A percentile compares a stretch with the other conserved stretches of the same genome.
Evolutionary conservation across 2,329 filamentous ascomycete genomes (phyloP).

Genomic region (Phialemoniopsis sp.): DNA sequence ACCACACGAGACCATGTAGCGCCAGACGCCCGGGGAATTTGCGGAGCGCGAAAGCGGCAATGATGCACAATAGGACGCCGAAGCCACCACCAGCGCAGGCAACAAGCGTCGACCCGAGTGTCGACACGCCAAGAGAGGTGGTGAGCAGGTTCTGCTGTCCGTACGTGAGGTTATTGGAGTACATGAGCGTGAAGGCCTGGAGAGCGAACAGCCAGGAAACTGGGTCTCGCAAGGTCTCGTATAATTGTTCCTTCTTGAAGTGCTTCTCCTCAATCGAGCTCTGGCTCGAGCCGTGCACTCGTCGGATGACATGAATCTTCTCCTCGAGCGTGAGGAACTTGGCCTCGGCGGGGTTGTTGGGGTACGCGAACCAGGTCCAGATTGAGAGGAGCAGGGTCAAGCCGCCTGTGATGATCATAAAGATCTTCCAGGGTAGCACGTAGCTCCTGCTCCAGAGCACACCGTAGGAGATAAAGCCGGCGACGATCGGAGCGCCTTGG

Average conservation of each 20-base stretch:
- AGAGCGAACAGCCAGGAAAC: constrained; percentile 15
- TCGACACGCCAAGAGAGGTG: constrained; percentile 25
- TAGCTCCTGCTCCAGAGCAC: constrained; percentile 26
- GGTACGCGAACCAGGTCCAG: constrained; percentile 26
- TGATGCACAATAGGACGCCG: constrained; percentile 22
- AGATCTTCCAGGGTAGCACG: constrained; percentile 30
- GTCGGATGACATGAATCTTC: constrained; percentile 14
- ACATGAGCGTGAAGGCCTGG: constrained; percentile 25
- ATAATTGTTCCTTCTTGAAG: constrained; percentile 21
- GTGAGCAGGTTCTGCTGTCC: constrained; percentile 33
- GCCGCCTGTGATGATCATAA: constrained; percentile 31
- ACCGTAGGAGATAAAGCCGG: constrained; percentile 34
- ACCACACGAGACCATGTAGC: constrained; percentile 22
- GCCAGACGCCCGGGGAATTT: constrained; percentile 23
- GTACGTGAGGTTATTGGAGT: constrained; percentile 32
- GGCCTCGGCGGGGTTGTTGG: constrained; percentile 11
- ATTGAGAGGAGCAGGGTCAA: constrained; percentile 26
- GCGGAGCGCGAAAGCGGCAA: constrained; percentile 22
- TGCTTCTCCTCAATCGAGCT: constrained; percentile 31
- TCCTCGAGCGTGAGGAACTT: constrained; percentile 12
- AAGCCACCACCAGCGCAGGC: constrained; percentile 29
- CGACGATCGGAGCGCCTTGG: constrained; percentile 26
- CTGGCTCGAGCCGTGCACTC: constrained; percentile 23
- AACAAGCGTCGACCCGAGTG: constrained; percentile 32
- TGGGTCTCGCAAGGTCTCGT: constrained; percentile 12